Evolutionary conservation across 345 rosid genomes (phyloP).

Genomic region (Hypericum perforatum): DNA sequence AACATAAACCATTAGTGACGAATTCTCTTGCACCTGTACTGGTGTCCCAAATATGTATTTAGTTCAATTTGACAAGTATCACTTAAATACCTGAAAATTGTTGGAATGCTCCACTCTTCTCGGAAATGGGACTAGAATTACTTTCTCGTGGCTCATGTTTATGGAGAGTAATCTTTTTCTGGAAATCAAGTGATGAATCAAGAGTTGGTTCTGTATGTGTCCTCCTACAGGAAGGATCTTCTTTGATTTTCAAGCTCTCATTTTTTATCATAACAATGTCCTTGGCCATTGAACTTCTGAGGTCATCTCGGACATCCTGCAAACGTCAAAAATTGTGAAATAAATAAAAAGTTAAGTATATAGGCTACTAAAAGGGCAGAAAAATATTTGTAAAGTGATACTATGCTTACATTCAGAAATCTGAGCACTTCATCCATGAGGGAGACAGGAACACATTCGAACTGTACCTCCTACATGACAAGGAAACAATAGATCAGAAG

Average conservation of each 20-base stretch:
- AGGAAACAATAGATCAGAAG: conserved; percentile 2
- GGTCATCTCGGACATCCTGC: conserved; percentile 88
- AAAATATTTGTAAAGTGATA: conserved; percentile 1
- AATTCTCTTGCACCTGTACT: too few species aligned
- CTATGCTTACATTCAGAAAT: conserved; percentile 60
- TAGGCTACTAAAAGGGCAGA: conserved; percentile 1
- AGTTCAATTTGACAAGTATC: too few species aligned
- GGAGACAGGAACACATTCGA: conserved; percentile 91
- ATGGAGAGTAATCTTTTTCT: conserved; percentile 60
- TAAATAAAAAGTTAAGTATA: not conserved
- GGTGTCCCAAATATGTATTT: too few species aligned
- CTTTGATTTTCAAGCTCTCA: conserved; percentile 55
- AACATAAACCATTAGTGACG: too few species aligned
- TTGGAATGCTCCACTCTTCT: conserved; percentile 36
- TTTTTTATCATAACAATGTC: conserved; percentile 64
- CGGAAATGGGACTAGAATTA: conserved; percentile 32
- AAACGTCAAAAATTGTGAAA: conserved; percentile 20
- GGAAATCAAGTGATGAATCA: conserved; percentile 49
- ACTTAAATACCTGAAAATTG: conserved; percentile 44
- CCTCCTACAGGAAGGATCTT: conserved; percentile 20
- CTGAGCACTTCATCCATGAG: conserved; percentile 82
- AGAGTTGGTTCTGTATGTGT: conserved; percentile 18
- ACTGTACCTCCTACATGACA: conserved; percentile 56
- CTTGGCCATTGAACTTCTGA: conserved; percentile 88
- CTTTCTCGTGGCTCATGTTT: conserved; percentile 57